phyloP scores from a whole-genome alignment of 108 stramenopile species.

The Pseudonitzschia pungens region DNA sequence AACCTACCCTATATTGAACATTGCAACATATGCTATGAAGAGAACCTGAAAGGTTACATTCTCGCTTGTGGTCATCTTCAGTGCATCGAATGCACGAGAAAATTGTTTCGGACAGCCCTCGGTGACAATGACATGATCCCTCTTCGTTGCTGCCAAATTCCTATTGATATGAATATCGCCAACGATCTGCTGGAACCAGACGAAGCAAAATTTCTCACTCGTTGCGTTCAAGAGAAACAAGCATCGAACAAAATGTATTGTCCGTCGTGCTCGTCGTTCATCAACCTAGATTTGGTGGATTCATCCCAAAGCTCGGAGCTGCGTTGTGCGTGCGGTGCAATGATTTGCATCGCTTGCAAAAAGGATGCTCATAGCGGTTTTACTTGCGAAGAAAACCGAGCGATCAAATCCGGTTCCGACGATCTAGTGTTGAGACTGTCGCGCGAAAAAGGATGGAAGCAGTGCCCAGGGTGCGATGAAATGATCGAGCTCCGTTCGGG shows the following conservation, averaged over 20 bases:
- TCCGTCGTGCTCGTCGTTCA: conserved; percentile 46
- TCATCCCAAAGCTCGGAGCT: conserved; percentile 19
- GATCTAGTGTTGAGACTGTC: conserved; percentile 28
- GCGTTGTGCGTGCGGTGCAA: conserved; percentile 38
- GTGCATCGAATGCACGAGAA: conserved; percentile 39
- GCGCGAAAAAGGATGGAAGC: conserved; percentile 51
- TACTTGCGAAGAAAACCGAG: conserved; percentile 39
- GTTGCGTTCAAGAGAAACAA: conserved; percentile 32
- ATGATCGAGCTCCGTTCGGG: conserved; percentile 53
- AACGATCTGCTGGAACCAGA: conserved; percentile 21
- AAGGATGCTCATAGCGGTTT: conserved; percentile 38
- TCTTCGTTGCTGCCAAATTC: conserved; percentile 53
- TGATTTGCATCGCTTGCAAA: conserved; percentile 46
- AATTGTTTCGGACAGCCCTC: conserved; percentile 39
- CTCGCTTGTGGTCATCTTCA: conserved; percentile 44
- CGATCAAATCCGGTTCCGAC: conserved; percentile 22
- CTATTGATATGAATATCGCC: conserved; percentile 51
- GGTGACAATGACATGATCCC: conserved; percentile 48
- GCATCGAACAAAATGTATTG: conserved; percentile 60
- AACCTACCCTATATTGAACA: conserved; percentile 31
- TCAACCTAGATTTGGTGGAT: conserved; percentile 48
- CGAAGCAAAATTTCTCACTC: conserved; percentile 22
- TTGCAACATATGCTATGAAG: conserved; percentile 49
- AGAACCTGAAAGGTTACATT: conserved; percentile 26
- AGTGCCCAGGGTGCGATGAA: conserved; percentile 44